Evolutionary conservation across 140 eudicot species (phyloP), one percentile per base, ranked within the genome.

Genomic region (Eryngium alpinum): DNA sequence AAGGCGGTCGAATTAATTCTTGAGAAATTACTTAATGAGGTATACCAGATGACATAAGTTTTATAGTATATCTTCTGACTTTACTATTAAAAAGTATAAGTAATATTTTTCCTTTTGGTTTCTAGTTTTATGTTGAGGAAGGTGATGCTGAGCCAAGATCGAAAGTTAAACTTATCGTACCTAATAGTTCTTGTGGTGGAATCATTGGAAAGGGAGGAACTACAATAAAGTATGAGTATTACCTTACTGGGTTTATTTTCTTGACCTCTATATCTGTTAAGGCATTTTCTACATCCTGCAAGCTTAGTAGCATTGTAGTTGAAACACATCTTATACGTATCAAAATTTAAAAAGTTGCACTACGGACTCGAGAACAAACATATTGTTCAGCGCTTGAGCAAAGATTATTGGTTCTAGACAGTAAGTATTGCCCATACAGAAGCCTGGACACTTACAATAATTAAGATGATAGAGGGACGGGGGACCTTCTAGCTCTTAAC

Each of bases 181-280:
- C 97, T 25, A 94, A 92, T 80, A 86, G 93, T 84, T 92, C 93
- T 69, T 95, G 99, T 69, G 99, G 97, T 74, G 97, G 97, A 86
- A 85, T 95, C 78, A 95, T 95, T 82, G 99, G 99, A 56, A 95
- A 93, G 83, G 97, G 96, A 44, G 99, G 99, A 80, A 88, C 97
- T 80, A 93, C 85, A 87, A 95, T 95, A 80, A 95, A 88, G 99
- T 95, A 87, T 85, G 87, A 77, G 38, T 43, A n/a, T 63, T 87
- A 33, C 51, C 38, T 34, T 9, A 66, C 80, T 27, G 15, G 17
- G 28, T 75, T 52, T 10, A 16, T 27, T 50, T 76, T 27, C 79
- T 19, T 17, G 29, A 50, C 34, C 33, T 74, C 49, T 79, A 62
- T 44, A 33, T 69, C 67, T 14, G 25, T 72, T 34, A 15, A 69